Evolutionary conservation across 2,329 filamentous ascomycete species (phyloP), one percentile per base, ranked within the genome.

Genomic region (Mariannaea elegans): DNA sequence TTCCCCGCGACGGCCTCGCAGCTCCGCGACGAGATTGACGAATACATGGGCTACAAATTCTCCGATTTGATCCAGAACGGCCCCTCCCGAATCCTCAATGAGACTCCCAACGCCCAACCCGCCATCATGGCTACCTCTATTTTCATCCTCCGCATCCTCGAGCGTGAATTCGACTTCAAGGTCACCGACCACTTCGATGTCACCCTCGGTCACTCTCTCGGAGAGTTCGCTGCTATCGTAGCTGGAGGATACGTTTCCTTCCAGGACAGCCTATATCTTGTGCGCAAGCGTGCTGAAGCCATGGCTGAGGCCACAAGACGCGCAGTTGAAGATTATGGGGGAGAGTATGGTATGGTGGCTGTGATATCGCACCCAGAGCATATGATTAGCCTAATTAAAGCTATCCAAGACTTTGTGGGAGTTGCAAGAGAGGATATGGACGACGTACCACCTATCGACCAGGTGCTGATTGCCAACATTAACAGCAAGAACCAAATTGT

Each of bases 401-500:
- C 90, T 2, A 92, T 97, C 60, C 84, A 90, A 72, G 90, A 91
- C 64, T 97, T 97, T 68, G 84, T 96, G 14, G 90, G 88, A 14
- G 86, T 91, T 66, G 84, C 84, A 47, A 83, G 83, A 61, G 90
- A 93, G 73, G 88, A 86, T 67, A 84, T 84, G 61, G 82, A 88
- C 65, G 84, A 91, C 66, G 78, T 88, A 27, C 90, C 91, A 16
- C 87, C 92, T 3, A 93, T 96, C 54, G 87, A 95, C 72, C 91
- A 97, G 76, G 94, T 97, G 49, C 82, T 90, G 66, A 93, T 98
- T 68, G 94, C 93, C 60, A 97, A 98, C 77, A 88, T 97, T 78
- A 98, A 98, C 79, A 92, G 90, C 75, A 95, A 93, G 80, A 97
- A 97, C 74, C 94, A 98, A 79, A 97, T 98, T 70, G 94, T 97